Conservation (phyloP, 2,329 filamentous ascomycete species). For the Alternaria arbusti region DNA sequence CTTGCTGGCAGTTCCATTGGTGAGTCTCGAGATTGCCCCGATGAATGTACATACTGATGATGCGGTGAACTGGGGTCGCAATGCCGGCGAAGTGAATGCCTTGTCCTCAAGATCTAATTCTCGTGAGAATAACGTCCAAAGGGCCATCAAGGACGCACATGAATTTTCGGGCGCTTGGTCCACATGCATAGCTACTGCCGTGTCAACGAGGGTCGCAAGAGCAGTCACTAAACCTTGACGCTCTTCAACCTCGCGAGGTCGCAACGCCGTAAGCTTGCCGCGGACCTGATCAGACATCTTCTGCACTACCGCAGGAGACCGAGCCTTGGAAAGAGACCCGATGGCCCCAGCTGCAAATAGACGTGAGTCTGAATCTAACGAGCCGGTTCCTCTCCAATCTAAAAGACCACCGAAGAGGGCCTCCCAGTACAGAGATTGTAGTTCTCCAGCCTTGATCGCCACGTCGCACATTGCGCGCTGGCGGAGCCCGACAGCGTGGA, state of each 20-base stretch:
- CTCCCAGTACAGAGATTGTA: slow-evolving; percentile 70
- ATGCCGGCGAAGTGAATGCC: slow-evolving; percentile 49
- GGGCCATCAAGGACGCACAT: slow-evolving; percentile 23
- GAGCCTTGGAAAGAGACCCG: slow-evolving; percentile 61
- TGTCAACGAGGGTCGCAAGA: slow-evolving; percentile 46
- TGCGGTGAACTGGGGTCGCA: slow-evolving; percentile 69
- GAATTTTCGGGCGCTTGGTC: background rate
- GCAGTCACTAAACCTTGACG: slow-evolving; percentile 71
- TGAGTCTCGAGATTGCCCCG: slow-evolving; percentile 33
- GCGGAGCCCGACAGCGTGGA: slow-evolving; percentile 88
- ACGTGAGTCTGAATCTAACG: slow-evolving; percentile 75
- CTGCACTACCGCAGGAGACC: slow-evolving; percentile 39
- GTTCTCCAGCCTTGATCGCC: slow-evolving; percentile 68
- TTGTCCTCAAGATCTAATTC: slow-evolving; percentile 48
- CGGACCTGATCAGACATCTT: slow-evolving; percentile 53
- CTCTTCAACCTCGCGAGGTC: slow-evolving; percentile 69
- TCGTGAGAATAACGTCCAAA: slow-evolving; percentile 41
- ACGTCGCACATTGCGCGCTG: slow-evolving; percentile 82
- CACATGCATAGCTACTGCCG: background rate
- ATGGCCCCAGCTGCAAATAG: slow-evolving; percentile 74
- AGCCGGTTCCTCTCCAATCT: slow-evolving; percentile 87
- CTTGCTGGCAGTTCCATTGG: slow-evolving; percentile 3
- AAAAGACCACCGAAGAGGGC: slow-evolving; percentile 74
- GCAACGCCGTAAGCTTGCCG: slow-evolving; percentile 55
- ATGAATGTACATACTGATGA: slow-evolving; percentile 67